phyloP scores from a whole-genome alignment of 1,139 yeast genomes.

The Yamadazyma atmosphaerica region DNA sequence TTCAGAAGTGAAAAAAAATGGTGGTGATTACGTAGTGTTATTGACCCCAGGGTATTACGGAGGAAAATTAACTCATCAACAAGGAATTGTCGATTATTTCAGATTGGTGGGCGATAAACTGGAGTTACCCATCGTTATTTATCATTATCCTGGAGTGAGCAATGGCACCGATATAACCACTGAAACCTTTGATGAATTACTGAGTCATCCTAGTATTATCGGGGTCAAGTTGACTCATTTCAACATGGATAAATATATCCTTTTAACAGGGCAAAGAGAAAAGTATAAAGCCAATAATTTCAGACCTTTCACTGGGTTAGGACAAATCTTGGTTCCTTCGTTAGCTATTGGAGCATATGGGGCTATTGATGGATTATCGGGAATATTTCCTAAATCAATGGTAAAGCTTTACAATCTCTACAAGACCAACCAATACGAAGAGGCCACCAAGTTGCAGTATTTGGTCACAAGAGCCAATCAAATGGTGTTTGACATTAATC shows the following conservation, averaged over 20 bases:
- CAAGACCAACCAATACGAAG: slow-evolving; percentile 28
- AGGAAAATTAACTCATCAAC: slow-evolving; percentile 29
- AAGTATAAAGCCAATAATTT: slow-evolving; percentile 33
- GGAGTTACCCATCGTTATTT: slow-evolving; percentile 33
- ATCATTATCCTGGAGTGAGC: slow-evolving; percentile 41
- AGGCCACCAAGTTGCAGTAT: slow-evolving; percentile 41
- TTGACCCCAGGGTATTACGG: slow-evolving; percentile 38
- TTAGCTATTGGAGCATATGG: slow-evolving; percentile 43
- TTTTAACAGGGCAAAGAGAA: slow-evolving; percentile 34
- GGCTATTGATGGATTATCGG: slow-evolving; percentile 48
- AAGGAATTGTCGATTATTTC: slow-evolving; percentile 36
- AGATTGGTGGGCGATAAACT: slow-evolving; percentile 29
- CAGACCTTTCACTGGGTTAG: slow-evolving; percentile 47
- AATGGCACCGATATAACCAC: slow-evolving; percentile 38
- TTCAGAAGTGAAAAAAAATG: slow-evolving; percentile 23
- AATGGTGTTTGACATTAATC: slow-evolving; percentile 40
- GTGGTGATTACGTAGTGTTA: slow-evolving; percentile 34
- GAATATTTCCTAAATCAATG: slow-evolving; percentile 41
- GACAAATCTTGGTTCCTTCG: slow-evolving; percentile 48
- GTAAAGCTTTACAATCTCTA: slow-evolving; percentile 31
- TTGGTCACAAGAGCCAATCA: slow-evolving; percentile 41
- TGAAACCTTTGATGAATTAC: slow-evolving; percentile 32
- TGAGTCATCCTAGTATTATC: slow-evolving; percentile 32
- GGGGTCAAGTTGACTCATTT: slow-evolving; percentile 43
- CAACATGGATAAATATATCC: slow-evolving; percentile 35